These are phyloP conservation scores for Aspergillus persii DNA, from an alignment of 2,329 filamentous ascomycete species.

Conservation along the genomic window DNA sequence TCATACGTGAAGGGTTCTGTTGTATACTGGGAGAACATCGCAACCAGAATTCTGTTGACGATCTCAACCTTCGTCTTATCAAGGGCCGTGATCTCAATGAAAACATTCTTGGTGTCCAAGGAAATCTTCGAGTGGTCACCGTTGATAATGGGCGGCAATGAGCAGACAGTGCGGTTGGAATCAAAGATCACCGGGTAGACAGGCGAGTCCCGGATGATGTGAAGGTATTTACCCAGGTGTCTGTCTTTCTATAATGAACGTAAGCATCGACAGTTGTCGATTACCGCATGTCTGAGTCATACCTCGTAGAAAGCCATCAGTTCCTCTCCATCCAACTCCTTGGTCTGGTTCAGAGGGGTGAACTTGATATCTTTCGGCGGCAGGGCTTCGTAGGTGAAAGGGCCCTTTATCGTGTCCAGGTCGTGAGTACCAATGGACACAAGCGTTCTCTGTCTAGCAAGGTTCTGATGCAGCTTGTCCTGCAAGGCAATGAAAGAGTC, in stretches of 20 bases:
- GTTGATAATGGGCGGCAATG: conserved; percentile 96
- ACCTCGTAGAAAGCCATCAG: conserved; percentile 90
- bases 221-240: conserved; percentile 83
- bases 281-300: conserved; percentile 15
- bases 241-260: conserved; percentile 68
- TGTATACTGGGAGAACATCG: conserved; percentile 96
- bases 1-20: conserved; percentile 73
- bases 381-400: conserved; percentile 94
- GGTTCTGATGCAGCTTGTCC: conserved; percentile 96
- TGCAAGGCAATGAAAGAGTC: conserved; percentile 97
- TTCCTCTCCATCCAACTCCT: conserved; percentile 81
- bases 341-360: conserved; percentile 82
- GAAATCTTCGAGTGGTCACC: conserved; percentile 95
- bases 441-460: conserved; percentile 86
- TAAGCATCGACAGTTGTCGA: conserved; percentile 9
- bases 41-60: conserved; percentile 89
- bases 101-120: conserved; percentile 83
- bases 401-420: conserved; percentile 85
- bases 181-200: conserved; percentile 97
- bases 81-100: conserved; percentile 95
- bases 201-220: conserved; percentile 90
- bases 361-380: conserved; percentile 92
- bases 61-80: conserved; percentile 96
- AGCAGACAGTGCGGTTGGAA: conserved; percentile 80
- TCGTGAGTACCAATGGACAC: conserved; percentile 99